A percentile compares a stretch with the other conserved stretches of the same genome.
These are phyloP conservation scores for Crithidia thermophila DNA, from an alignment of 208 protist species.

Conservation along the genomic window DNA sequence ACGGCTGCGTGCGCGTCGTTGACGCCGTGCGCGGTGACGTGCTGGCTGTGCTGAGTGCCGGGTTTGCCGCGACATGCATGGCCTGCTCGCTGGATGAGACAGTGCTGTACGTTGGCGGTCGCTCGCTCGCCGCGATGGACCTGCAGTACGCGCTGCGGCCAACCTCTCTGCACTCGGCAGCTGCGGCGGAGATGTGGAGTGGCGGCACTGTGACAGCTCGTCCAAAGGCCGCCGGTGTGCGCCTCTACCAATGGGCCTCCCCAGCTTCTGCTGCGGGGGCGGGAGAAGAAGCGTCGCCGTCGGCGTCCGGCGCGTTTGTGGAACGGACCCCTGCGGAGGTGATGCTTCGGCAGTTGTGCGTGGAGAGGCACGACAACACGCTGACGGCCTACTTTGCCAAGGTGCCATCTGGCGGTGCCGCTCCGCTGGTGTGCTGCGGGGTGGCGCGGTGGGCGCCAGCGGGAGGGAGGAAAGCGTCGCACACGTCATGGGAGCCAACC, in stretches of 20 bases:
- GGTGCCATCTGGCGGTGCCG: background rate
- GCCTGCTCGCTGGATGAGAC: slow-evolving; percentile 72
- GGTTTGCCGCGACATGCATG: slow-evolving; percentile 53
- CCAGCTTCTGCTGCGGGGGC: background rate
- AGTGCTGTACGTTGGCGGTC: slow-evolving; percentile 60
- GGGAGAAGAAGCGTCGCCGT: too few relatives aligned
- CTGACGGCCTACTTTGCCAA: slow-evolving; percentile 25
- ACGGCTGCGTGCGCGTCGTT: slow-evolving; percentile 43
- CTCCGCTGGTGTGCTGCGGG: slow-evolving; percentile 3
- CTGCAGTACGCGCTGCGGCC: slow-evolving; percentile 39
- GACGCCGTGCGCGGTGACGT: slow-evolving; percentile 28
- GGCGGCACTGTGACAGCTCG: background rate
- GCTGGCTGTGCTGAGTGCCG: slow-evolving; percentile 39
- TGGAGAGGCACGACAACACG: slow-evolving; percentile 1
- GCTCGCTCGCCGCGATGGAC: slow-evolving; percentile 49
- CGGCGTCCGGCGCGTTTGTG: too few relatives aligned
- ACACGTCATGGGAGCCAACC: slow-evolving; percentile 2
- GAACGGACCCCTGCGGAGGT: too few relatives aligned
- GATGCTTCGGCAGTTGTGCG: slow-evolving; percentile 12
- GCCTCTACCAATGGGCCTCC: slow-evolving; percentile 21
- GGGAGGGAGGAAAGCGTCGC: background rate
- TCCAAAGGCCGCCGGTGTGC: slow-evolving; percentile 6
- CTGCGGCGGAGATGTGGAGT: slow-evolving; percentile 1
- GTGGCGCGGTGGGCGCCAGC: slow-evolving; percentile 15
- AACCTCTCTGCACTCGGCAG: background rate